Evolutionary conservation across 352 stramenopile genomes (phyloP).

Genomic region (Aphanomyces euteiches): DNA sequence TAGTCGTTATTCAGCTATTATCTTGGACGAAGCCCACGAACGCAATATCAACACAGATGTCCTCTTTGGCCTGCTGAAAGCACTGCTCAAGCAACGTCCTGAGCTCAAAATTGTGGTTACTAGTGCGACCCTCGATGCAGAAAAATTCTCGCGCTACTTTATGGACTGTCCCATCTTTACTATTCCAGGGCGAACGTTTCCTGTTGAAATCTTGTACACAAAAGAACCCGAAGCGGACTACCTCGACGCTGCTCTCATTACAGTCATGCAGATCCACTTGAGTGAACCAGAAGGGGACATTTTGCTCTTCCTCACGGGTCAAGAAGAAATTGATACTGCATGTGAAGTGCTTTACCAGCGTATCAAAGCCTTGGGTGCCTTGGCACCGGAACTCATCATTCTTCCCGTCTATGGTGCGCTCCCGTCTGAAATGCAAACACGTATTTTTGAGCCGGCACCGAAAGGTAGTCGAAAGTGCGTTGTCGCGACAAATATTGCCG

Average conservation of each 20-base stretch:
- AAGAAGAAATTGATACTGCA: conserved; percentile 99
- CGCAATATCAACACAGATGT: conserved; percentile 98
- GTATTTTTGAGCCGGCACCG: conserved; percentile 97
- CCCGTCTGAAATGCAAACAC: conserved; percentile 98
- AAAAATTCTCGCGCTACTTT: conserved; percentile 98
- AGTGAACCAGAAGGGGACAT: conserved; percentile 98
- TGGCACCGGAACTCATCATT: conserved; percentile 97
- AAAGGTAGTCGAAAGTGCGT: conserved; percentile 96
- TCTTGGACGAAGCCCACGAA: conserved; percentile 99
- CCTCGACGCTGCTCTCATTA: conserved; percentile 95
- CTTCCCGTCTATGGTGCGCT: conserved; percentile 97
- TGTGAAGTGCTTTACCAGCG: conserved; percentile 97
- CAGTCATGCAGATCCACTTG: conserved; percentile 99
- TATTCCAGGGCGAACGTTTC: conserved; percentile 97
- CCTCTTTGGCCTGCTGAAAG: conserved; percentile 95
- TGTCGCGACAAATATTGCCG: conserved; percentile 99
- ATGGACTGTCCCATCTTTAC: conserved; percentile 98
- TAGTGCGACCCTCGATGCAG: conserved; percentile 94
- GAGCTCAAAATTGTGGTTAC: conserved; percentile 90
- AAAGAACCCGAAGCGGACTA: conserved; percentile 99
- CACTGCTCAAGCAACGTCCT: conserved; percentile 75
- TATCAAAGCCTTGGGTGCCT: conserved; percentile 95
- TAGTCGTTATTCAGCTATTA: conserved; percentile 92
- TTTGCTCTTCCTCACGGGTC: conserved; percentile 98
- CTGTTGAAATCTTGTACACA: conserved; percentile 97